Conservation (phyloP, 129 eudicot species). For the Cynara cardunculus region DNA sequence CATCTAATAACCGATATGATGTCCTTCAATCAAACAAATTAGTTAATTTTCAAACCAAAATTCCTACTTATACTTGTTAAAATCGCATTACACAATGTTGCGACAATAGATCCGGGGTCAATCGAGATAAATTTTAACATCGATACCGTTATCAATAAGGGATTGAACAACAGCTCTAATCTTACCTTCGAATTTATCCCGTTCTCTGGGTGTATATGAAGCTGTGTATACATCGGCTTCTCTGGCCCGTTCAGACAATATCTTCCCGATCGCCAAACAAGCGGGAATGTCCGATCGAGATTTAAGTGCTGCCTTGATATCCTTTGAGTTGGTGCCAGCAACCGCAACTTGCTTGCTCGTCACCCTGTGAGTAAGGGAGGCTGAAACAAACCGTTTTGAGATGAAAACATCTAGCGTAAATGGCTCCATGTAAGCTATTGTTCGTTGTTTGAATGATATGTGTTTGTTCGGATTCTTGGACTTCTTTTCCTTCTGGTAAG, state of each 20-base stretch:
- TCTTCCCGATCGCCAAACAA: slow-evolving; percentile 52
- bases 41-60: neutral
- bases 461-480: slow-evolving; percentile 67
- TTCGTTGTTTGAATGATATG: slow-evolving; percentile 58
- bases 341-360: slow-evolving; percentile 71
- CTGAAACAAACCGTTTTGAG: slow-evolving; percentile 64
- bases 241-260: slow-evolving; percentile 57
- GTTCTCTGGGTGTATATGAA: slow-evolving; percentile 61
- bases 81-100: neutral
- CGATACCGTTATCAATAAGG: slow-evolving; percentile 64
- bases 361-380: slow-evolving; percentile 66
- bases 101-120: neutral
- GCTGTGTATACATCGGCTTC: slow-evolving; percentile 74
- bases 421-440: slow-evolving; percentile 68
- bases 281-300: slow-evolving; percentile 70
- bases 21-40: neutral
- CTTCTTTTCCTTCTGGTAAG: slow-evolving; percentile 58
- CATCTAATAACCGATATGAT: neutral
- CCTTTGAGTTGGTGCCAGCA: slow-evolving; percentile 74
- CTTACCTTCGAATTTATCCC: slow-evolving; percentile 71
- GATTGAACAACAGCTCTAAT: slow-evolving; percentile 78
- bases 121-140: slow-evolving; percentile 59
- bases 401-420: slow-evolving; percentile 63
- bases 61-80: neutral
- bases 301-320: slow-evolving; percentile 54